Evolutionary conservation across 495 filamentous ascomycete species (phyloP), one percentile per base, ranked within the genome.

Genomic region (Talaromyces adpressus): DNA sequence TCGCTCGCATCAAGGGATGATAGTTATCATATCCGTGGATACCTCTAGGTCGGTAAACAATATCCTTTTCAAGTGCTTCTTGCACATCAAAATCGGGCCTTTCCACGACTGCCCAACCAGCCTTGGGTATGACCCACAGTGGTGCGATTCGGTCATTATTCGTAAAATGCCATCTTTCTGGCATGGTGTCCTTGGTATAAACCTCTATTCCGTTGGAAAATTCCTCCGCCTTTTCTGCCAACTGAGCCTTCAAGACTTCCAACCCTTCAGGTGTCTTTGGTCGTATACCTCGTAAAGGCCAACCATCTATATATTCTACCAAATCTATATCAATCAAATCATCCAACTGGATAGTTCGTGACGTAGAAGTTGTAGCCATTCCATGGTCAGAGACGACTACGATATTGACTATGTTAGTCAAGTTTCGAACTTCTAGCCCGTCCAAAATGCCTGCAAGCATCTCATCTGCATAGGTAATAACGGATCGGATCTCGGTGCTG

Each of bases 371-470:
- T 1, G 90, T 93, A 4, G 93, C 93, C 94, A 99, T 99, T 22
- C 94, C 94, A 68, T 99, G 94, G 73, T 99, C 94, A 11, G 91
- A 96, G 16, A 99, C 93, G n/a, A 99, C 83, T 36, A 99, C 85
- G n/a, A 99, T 83, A 66, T 99, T 99, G 68, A 97, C 90, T 53
- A 98, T 87, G 9, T 88, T 71, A 0, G 92, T 96, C 16, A 98
- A 78, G 68, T 97, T 96, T 25, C 94, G 86, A 32, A 82, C 78
- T 63, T 93, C 82, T 0, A 99, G 76, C 0, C 92, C 93, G 7
- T 80, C 69, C 68, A 99, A 88, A 7, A 99, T 73, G 4, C 77
- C 66, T 6, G 84, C 86, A 1, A 99, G 80, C 89, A 98, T 91
- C 2, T 66, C 73, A 71, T 99, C 94, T 0, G 92, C 92, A 52